Base-by-base conservation (phyloP, 1,284 basidiomycete genomes). In the Rhodotorula sp. region DNA sequence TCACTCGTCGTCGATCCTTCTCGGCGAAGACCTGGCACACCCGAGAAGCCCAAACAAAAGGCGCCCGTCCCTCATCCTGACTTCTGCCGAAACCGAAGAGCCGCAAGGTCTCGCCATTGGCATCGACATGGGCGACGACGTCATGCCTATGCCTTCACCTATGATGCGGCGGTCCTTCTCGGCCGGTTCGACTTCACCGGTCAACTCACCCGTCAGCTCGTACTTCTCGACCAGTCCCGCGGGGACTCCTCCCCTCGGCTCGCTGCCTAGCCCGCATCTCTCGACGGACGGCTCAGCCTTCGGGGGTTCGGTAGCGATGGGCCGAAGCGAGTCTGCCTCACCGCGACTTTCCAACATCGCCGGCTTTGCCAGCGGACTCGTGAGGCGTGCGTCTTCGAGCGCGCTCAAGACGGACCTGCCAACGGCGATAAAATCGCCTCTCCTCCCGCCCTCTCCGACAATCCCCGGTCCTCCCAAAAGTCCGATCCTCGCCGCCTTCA, bases 21-120 rank as follows among this genome's bases (percentile, higher is more conserved):
- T 72, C 30, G 67, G 70, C 24, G 70, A 72, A 53, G 67, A 72
- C 49, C n/a, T 71, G 46, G 37, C 44, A 26, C 37, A 60, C 46
- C 10, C 53, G 17, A 59, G 48, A 17, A 15, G 62, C n/a, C 18
- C 62, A 2, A 29, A 26, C 17, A 68, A 68, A 6, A 54, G 69
- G 3, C 69, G 74, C 2, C 74, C 74, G 1, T 75, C 74, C 8
- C 64, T 75, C 33, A 67, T 75, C 49, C 49, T 75, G 12, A 75
- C 74, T 15, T 67, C 67, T 6, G 71, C 71, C 8, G 68, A 66
- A 1, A 44, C 64, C 5, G 66, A 74, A 18, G 64, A 72, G 46
- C 68, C 66, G 6, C 67, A 71, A 48, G 72, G 71, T 6, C 67
- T 75, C 42, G 64, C 64, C 15, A 57, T 69, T 53, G 62, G 53